phyloP scores from a whole-genome alignment of 1,284 basidiomycete genomes.

The Cryptococcus maquisensis region DNA sequence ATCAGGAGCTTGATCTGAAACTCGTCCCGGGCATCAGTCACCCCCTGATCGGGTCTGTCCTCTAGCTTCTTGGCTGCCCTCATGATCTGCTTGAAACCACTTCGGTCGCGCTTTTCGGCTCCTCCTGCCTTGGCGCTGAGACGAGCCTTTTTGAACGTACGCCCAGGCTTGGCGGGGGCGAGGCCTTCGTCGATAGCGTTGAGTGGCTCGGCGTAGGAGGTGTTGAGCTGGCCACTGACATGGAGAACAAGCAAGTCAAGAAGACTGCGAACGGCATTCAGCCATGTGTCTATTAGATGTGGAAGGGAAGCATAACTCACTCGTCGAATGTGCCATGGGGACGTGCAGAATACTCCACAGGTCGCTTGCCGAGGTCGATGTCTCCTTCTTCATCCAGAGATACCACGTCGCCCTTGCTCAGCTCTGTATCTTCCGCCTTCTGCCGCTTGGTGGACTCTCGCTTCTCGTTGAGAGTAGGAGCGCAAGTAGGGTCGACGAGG shows the following conservation, averaged over 20 bases:
- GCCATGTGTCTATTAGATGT: background rate
- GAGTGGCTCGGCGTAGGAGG: slow-evolving; percentile 1
- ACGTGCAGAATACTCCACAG: slow-evolving; percentile 22
- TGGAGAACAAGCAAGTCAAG: slow-evolving; percentile 29
- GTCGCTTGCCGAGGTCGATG: slow-evolving; percentile 8
- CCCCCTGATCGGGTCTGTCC: too few relatives aligned
- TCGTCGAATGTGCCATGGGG: slow-evolving; percentile 36
- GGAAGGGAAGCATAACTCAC: slow-evolving; percentile 14
- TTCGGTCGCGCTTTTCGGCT: slow-evolving; percentile 5
- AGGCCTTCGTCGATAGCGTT: slow-evolving; percentile 22
- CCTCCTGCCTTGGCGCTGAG: background rate
- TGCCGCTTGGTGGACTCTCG: slow-evolving; percentile 14
- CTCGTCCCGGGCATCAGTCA: background rate
- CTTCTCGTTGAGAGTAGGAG: slow-evolving; percentile 16
- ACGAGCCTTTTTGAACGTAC: slow-evolving; percentile 14
- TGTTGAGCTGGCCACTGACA: slow-evolving; percentile 26
- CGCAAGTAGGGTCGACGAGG: slow-evolving; percentile 29
- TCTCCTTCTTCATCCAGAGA: slow-evolving; percentile 21
- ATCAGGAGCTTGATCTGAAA: slow-evolving; percentile 12
- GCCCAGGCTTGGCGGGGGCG: slow-evolving; percentile 9
- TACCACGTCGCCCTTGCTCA: slow-evolving; percentile 12
- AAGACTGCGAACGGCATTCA: slow-evolving; percentile 10
- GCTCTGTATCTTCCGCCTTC: background rate
- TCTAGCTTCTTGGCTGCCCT: slow-evolving; percentile 11
- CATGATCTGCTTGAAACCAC: slow-evolving; percentile 6